Percentiles rank a stretch among this genome's conserved stretches.
Evolutionary conservation across 805 yeast species (phyloP).

Genomic region (Lachancea nothofagi): DNA sequence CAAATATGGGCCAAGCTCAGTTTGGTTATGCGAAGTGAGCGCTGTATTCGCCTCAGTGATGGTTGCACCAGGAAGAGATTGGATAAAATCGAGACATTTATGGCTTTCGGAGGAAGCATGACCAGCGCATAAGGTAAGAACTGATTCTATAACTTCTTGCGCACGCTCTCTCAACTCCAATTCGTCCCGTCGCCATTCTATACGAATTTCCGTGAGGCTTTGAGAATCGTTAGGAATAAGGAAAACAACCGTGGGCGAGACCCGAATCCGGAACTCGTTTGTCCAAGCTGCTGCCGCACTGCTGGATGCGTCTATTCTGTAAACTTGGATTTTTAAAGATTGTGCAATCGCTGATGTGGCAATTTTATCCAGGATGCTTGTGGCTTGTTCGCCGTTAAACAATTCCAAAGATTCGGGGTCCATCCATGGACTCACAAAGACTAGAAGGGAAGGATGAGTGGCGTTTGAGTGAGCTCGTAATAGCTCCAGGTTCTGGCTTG

Average conservation of each 20-base stretch:
- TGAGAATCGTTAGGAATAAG: background rate
- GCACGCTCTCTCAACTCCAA: conserved; percentile 8
- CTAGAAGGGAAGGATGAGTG: conserved; percentile 18
- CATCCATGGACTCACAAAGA: conserved; percentile 37
- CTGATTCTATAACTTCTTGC: background rate
- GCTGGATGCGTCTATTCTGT: conserved; percentile 32
- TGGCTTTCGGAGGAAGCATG: background rate
- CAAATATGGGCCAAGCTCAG: background rate
- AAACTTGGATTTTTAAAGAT: conserved; percentile 23
- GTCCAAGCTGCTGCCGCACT: conserved; percentile 27
- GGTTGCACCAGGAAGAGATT: background rate
- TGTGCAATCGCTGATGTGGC: conserved; percentile 18
- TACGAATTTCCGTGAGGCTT: conserved; percentile 6
- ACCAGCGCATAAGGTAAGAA: background rate
- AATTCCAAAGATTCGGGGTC: conserved; percentile 18
- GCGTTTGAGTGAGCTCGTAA: background rate
- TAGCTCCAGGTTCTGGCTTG: background rate
- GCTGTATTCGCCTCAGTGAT: background rate
- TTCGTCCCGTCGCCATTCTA: conserved; percentile 11
- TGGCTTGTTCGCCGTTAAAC: conserved; percentile 28
- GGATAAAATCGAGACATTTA: conserved; percentile 2
- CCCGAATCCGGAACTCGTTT: conserved; percentile 13
- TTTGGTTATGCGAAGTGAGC: background rate
- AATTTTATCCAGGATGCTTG: conserved; percentile 31
- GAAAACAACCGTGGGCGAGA: conserved; percentile 13